phyloP scores from a whole-genome alignment of 2,329 filamentous ascomycete species.

The Plectosphaerella plurivora region DNA sequence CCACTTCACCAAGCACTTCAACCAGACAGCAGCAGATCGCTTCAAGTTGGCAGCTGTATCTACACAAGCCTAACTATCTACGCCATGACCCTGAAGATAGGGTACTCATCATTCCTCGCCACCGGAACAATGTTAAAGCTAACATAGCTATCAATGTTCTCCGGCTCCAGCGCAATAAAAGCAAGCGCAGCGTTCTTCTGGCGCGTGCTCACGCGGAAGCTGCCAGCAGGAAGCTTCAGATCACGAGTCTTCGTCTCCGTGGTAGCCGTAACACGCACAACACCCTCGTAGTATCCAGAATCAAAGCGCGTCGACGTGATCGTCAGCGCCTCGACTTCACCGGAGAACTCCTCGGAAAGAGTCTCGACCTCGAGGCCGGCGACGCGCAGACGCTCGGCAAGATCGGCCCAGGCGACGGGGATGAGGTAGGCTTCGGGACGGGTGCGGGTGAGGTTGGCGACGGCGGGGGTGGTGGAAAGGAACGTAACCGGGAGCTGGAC shows the following conservation, averaged over 20 bases:
- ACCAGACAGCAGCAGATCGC: too few species aligned
- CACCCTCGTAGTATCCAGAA: slow-evolving; percentile 16
- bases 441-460: slow-evolving; percentile 18
- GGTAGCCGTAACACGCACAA: slow-evolving; percentile 16
- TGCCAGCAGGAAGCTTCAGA: slow-evolving; percentile 17
- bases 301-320: slow-evolving; percentile 13
- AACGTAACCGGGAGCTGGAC: slow-evolving; percentile 17
- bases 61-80: neutral
- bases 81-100: slow-evolving; percentile 16
- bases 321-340: slow-evolving; percentile 16
- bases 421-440: slow-evolving; percentile 22
- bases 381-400: slow-evolving; percentile 16
- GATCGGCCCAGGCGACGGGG: slow-evolving; percentile 17
- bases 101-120: slow-evolving; percentile 18
- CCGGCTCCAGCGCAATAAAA: slow-evolving; percentile 21
- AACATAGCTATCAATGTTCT: slow-evolving; percentile 19
- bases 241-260: slow-evolving; percentile 11
- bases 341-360: slow-evolving; percentile 13
- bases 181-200: slow-evolving; percentile 20
- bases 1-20: too few species aligned
- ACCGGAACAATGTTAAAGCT: slow-evolving; percentile 20
- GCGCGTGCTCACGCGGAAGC: slow-evolving; percentile 18
- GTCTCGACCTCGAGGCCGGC: slow-evolving; percentile 17
- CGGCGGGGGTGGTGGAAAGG: slow-evolving; percentile 16
- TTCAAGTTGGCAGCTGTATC: neutral